These are phyloP conservation scores for Yamadazyma songkhlaensis DNA, from an alignment of 1,139 yeast genomes.

Conservation along the genomic window DNA sequence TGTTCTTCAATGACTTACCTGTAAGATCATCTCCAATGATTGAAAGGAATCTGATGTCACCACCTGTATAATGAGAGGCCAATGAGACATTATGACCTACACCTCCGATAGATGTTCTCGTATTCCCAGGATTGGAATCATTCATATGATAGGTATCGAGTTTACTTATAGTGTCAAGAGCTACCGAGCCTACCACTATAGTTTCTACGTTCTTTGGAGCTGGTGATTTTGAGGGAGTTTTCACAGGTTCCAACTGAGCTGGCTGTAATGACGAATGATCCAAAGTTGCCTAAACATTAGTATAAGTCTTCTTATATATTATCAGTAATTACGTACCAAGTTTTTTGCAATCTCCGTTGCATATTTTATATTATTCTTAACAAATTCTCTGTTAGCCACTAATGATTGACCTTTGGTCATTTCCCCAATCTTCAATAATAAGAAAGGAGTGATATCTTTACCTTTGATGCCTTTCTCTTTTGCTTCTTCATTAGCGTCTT, in stretches of 20 bases:
- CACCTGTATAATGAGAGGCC: conserved; percentile 40
- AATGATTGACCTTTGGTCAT: conserved; percentile 71
- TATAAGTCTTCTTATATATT: conserved; percentile 6
- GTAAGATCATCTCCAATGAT: conserved; percentile 58
- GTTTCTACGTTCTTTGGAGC: conserved; percentile 16
- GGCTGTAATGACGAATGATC: no score
- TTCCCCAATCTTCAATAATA: conserved; percentile 61
- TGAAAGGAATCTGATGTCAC: conserved; percentile 48
- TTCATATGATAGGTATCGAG: conserved; percentile 31
- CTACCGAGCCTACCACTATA: conserved; percentile 71
- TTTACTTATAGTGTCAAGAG: conserved; percentile 65
- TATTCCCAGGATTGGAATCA: conserved; percentile 75
- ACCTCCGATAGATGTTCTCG: conserved; percentile 67
- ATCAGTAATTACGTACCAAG: conserved; percentile 29
- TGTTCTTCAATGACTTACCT: conserved; percentile 40
- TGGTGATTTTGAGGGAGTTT: no score
- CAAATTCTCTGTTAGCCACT: conserved; percentile 70
- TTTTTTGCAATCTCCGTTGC: conserved; percentile 68
- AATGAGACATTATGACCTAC: conserved; percentile 77
- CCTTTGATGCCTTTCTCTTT: conserved; percentile 55
- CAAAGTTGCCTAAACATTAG: conserved; percentile 7
- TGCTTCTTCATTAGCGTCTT: conserved; percentile 59
- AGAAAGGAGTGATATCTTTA: conserved; percentile 76
- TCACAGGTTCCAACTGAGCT: not conserved
- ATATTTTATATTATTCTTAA: conserved; percentile 67